Base-by-base conservation (phyloP, 2,329 filamentous ascomycete genomes). In the Laburnicola sp. region DNA sequence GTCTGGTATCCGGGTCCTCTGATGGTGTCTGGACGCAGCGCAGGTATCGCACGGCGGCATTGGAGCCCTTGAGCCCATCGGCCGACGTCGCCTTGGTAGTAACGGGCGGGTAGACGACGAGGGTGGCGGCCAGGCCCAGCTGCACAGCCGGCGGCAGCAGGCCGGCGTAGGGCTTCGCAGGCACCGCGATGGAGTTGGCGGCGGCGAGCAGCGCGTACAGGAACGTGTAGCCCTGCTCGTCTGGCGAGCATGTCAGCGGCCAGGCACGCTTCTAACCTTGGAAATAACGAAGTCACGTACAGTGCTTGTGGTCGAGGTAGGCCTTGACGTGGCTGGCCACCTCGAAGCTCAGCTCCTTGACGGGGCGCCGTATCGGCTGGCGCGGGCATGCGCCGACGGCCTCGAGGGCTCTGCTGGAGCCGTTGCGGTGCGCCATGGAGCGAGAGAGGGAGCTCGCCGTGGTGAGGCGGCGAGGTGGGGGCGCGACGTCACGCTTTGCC, bases 51-150 rank as follows among this genome's bases (percentile, higher is more conserved):
- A 93, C 75, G 1, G 91, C 85, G 32, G 84, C 78, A 46, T 85
- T 81, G 2, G 89, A 79, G 7, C 89, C 82, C 42, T 85, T 79
- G 45, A 80, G 73, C 47, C 84, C 82, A 21, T 88, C 85, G 9
- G 75, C 64, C 6, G 84, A 82, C 26, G 81, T 79, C 3, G 87
- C 82, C 43, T 89, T 85, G 2, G 86, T 94, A 1, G 92, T 97
- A 57, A 88, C 83, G 23, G 78, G 75, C 0, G 93, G 93, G 64
- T 96, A 91, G 10, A 94, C 82, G n/a, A 86, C 74, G n/a, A 97
- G 78, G 1, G 90, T 94, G 37, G 81, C 84, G n/a, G 91, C 81
- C 6, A 97, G 78, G 6, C 89, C 86, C 23, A 97, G 78, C 58
- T 93, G 86, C 50, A 84, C 82, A 0, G 87, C 80, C 2, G 88